These are phyloP conservation scores for Dendrothele bispora DNA, from an alignment of 768 basidiomycete genomes.

Conservation along the genomic window DNA sequence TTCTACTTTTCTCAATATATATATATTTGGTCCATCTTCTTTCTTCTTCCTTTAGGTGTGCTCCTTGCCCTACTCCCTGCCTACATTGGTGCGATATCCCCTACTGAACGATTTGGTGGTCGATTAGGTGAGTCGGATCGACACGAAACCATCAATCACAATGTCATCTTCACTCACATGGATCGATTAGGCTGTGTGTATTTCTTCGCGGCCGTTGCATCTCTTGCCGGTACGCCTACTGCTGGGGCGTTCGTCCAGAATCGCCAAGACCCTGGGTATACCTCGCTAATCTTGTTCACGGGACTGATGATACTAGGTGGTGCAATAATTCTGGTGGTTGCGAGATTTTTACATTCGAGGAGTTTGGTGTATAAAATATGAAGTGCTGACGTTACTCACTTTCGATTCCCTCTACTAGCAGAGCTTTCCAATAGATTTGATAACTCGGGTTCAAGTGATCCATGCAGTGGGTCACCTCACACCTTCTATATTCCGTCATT, in stretches of 20 bases:
- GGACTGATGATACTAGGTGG: slow-evolving; percentile 23
- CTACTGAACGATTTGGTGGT: slow-evolving; percentile 26
- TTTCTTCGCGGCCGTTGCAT: slow-evolving; percentile 25
- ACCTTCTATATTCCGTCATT: no score
- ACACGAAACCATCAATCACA: not conserved
- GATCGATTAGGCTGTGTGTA: slow-evolving; percentile 23
- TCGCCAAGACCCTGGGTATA: slow-evolving; percentile 21
- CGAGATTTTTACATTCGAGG: not conserved
- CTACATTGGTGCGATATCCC: slow-evolving; percentile 29
- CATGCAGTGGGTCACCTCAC: no score
- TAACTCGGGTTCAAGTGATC: no score
- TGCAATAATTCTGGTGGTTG: not conserved
- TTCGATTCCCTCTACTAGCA: no score
- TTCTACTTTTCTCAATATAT: no score
- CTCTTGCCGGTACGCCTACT: slow-evolving; percentile 30
- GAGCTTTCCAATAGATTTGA: no score
- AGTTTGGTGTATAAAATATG: not conserved
- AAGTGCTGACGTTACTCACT: no score
- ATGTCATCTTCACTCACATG: no score
- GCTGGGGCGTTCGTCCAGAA: slow-evolving; percentile 28
- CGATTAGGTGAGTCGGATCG: slow-evolving; percentile 23
- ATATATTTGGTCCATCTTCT: slow-evolving; percentile 5
- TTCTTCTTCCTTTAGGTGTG: slow-evolving; percentile 15
- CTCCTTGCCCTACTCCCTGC: slow-evolving; percentile 28
- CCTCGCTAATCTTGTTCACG: slow-evolving; percentile 27